Conservation (phyloP, 495 filamentous ascomycete genomes). For the Glonium stellatum region DNA sequence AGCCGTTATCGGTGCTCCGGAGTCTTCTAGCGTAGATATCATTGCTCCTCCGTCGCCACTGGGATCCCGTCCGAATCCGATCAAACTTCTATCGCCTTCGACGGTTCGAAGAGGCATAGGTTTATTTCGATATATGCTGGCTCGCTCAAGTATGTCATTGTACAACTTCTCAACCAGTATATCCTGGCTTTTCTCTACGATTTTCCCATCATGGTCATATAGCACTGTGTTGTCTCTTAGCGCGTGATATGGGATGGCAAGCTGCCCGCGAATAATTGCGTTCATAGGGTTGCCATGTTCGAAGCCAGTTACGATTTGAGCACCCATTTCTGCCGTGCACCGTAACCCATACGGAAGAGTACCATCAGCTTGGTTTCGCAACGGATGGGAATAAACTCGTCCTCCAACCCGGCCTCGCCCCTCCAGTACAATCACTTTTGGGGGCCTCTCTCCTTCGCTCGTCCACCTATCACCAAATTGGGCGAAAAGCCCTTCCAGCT, state of each 20-base stretch:
- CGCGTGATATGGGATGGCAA: constrained; percentile 78
- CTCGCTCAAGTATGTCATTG: constrained; percentile 87
- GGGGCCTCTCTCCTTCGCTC: constrained; percentile 54
- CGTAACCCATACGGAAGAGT: constrained; percentile 45
- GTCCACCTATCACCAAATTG: constrained; percentile 65
- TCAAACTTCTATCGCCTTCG: constrained; percentile 77
- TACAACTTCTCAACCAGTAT: constrained; percentile 79
- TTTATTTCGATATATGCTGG: constrained; percentile 80
- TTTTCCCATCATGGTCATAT: constrained; percentile 78
- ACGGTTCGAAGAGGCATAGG: constrained; percentile 58
- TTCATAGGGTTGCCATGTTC: constrained; percentile 91
- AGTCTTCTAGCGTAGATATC: constrained; percentile 66
- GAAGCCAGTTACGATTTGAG: constrained; percentile 96
- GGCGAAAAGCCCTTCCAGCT: constrained; percentile 73
- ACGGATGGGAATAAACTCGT: constrained; percentile 83
- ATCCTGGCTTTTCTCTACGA: constrained; percentile 75
- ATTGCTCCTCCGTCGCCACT: constrained; percentile 61
- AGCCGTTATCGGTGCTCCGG: constrained; percentile 38
- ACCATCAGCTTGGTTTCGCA: constrained; percentile 52
- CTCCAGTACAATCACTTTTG: constrained; percentile 77
- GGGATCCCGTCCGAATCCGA: constrained; percentile 75
- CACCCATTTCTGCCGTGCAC: constrained; percentile 91
- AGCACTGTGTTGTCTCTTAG: constrained; percentile 80
- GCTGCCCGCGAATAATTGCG: constrained; percentile 80
- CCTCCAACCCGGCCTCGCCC: constrained; percentile 85